A percentile compares a stretch with the other conserved stretches of the same genome.
These are phyloP conservation scores for Helianthus tuberosus DNA, from an alignment of 129 eudicot species.

Conservation along the genomic window DNA sequence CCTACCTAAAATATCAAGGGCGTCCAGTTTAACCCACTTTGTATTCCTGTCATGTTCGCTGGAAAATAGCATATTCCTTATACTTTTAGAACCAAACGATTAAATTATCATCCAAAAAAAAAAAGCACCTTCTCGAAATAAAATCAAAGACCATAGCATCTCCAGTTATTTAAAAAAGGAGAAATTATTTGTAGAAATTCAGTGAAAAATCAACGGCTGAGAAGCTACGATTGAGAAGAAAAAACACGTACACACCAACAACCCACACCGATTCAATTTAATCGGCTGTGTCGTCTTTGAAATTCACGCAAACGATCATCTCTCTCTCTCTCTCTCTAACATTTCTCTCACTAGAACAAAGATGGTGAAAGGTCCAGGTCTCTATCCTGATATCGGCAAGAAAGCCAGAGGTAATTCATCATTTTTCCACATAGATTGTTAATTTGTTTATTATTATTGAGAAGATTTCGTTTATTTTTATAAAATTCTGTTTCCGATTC, in stretches of 20 bases:
- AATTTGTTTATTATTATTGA: neutral
- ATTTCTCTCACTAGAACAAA: slow-evolving; percentile 16
- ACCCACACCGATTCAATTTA: slow-evolving; percentile 27
- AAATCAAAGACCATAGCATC: slow-evolving; percentile 8
- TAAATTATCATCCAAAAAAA: neutral
- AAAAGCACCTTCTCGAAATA: neutral
- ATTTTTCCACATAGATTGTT: neutral
- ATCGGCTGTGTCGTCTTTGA: slow-evolving; percentile 8
- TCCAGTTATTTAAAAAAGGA: too few species aligned
- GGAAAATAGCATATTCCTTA: slow-evolving; percentile 35
- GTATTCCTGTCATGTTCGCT: neutral
- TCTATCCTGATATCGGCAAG: slow-evolving; percentile 84
- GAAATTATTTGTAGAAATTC: neutral
- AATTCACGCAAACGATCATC: slow-evolving; percentile 18
- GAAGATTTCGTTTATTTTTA: neutral
- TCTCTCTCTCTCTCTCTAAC: slow-evolving; percentile 13
- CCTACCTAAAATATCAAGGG: too few species aligned
- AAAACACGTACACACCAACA: slow-evolving; percentile 20
- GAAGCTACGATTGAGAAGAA: slow-evolving; percentile 22
- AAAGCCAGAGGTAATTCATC: slow-evolving; percentile 64
- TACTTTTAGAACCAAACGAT: slow-evolving; percentile 25
- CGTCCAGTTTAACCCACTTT: too few species aligned
- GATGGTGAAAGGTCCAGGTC: slow-evolving; percentile 85
- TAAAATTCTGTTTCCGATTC: slow-evolving; percentile 4
- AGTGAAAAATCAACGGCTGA: slow-evolving; percentile 17